Evolutionary conservation across 140 eudicot genomes (phyloP).

Genomic region (Anethum foeniculum): DNA sequence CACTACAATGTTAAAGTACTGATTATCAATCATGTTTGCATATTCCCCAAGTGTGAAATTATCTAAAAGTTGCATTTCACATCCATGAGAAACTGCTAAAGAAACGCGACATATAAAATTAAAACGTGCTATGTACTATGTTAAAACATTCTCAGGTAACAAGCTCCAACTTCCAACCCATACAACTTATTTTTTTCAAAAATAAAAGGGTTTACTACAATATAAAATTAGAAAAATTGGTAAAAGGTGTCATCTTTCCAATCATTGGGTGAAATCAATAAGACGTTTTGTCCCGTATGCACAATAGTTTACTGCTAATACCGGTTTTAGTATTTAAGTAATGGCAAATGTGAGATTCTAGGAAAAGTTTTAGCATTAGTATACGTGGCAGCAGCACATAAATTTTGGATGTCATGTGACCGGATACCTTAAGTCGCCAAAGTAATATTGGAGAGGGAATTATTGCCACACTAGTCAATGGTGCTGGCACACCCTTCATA

Average conservation of each 20-base stretch:
- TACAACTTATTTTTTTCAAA: neutral
- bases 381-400: neutral
- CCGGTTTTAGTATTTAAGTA: neutral
- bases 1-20: neutral
- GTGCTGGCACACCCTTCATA: slow-evolving; percentile 67
- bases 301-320: neutral
- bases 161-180: neutral
- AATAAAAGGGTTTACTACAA: neutral
- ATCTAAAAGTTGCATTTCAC: neutral
- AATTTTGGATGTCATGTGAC: neutral
- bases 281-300: neutral
- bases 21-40: neutral
- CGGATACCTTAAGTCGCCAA: slow-evolving; percentile 90
- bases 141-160: neutral
- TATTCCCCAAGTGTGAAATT: neutral
- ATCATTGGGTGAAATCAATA: neutral
- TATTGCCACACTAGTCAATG: slow-evolving; percentile 56
- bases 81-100: neutral
- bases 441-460: slow-evolving; percentile 80
- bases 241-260: neutral
- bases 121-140: neutral
- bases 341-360: neutral
- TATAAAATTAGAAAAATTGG: neutral
- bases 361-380: neutral
- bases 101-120: neutral